Evolutionary conservation across 345 rosid genomes (phyloP).

Genomic region (Hypericum androsaemum): DNA sequence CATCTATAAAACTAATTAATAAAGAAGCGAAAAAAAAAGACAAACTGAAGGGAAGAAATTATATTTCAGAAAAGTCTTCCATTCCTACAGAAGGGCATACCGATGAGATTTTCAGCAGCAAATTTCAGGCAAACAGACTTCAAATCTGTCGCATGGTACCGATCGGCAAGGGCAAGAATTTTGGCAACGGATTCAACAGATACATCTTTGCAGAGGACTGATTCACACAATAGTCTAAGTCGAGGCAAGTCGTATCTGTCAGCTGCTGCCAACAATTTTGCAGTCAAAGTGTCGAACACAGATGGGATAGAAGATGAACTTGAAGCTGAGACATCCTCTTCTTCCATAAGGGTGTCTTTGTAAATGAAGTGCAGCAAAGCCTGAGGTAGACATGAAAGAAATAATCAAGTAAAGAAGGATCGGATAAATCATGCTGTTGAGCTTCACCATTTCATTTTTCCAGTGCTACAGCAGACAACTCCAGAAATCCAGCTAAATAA

Average conservation of each 20-base stretch:
- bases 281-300: conserved; percentile 48
- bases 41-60: background rate
- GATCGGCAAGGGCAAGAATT: conserved; percentile 74
- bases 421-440: too few relatives aligned
- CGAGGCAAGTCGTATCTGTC: conserved; percentile 74
- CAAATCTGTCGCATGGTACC: conserved; percentile 59
- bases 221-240: conserved; percentile 76
- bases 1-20: conserved; percentile 1
- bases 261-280: conserved; percentile 78
- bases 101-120: conserved; percentile 82
- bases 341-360: conserved; percentile 60
- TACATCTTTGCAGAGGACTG: conserved; percentile 76
- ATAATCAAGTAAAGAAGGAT: conserved; percentile 11
- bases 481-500: too few relatives aligned
- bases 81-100: conserved; percentile 20
- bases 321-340: conserved; percentile 41
- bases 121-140: conserved; percentile 79
- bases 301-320: conserved; percentile 44
- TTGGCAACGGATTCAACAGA: conserved; percentile 65
- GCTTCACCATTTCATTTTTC: too few relatives aligned
- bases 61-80: too few relatives aligned
- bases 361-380: conserved; percentile 80
- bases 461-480: too few relatives aligned
- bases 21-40: conserved; percentile 4
- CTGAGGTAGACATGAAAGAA: conserved; percentile 26